Conservation (phyloP, 2,329 filamentous ascomycete genomes). For the Beauveria rudraprayagi region DNA sequence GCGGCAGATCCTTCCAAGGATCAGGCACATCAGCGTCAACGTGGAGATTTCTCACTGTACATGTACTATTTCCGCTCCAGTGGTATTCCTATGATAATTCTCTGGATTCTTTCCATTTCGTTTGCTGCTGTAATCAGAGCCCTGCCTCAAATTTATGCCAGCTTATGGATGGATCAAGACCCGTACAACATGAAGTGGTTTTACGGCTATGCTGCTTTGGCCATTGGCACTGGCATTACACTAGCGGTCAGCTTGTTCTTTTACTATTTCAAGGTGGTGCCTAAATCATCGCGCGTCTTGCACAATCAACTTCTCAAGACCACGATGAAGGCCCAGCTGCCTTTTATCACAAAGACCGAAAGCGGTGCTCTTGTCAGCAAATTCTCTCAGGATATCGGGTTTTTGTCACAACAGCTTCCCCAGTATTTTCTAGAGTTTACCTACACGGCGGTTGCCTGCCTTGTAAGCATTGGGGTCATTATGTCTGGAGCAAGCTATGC, state of each 20-base stretch:
- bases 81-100: background rate
- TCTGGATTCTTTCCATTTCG: background rate
- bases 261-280: conserved; percentile 9
- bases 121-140: background rate
- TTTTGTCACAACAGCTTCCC: conserved; percentile 20
- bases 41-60: conserved; percentile 11
- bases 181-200: conserved; percentile 10
- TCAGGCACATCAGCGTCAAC: background rate
- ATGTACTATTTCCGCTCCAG: conserved; percentile 10
- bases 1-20: conserved; percentile 3
- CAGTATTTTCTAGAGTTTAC: conserved; percentile 12
- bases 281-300: conserved; percentile 6
- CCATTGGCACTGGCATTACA: background rate
- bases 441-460: background rate
- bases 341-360: conserved; percentile 4
- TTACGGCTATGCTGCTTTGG: conserved; percentile 2
- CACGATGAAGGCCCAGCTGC: conserved; percentile 13
- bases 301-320: conserved; percentile 2
- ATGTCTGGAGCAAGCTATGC: conserved; percentile 21
- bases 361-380: conserved; percentile 12
- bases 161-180: conserved; percentile 12
- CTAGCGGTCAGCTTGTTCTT: conserved; percentile 3
- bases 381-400: conserved; percentile 22
- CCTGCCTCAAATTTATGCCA: conserved; percentile 8
- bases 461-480: conserved; percentile 16